These are phyloP conservation scores for Fusarium albosuccineum DNA, from an alignment of 2,329 filamentous ascomycete genomes.

Conservation along the genomic window DNA sequence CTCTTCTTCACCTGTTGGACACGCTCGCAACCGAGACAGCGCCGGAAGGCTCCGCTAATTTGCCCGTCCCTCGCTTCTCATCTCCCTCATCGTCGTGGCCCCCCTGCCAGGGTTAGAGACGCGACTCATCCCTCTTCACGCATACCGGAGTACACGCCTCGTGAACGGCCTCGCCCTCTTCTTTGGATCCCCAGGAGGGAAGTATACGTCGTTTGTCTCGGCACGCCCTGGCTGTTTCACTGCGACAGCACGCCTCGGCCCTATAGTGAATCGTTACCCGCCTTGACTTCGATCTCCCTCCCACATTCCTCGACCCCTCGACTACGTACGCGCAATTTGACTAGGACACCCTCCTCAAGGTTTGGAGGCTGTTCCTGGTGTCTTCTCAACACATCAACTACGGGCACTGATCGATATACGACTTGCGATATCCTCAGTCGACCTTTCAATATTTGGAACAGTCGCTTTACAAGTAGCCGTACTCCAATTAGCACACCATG, in stretches of 20 bases:
- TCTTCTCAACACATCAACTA: not conserved
- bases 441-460: conserved; percentile 17
- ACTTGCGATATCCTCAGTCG: not conserved
- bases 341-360: conserved; percentile 22
- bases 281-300: conserved; percentile 20
- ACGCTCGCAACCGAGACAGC: conserved; percentile 6
- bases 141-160: conserved; percentile 19
- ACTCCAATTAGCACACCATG: conserved; percentile 39
- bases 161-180: conserved; percentile 6
- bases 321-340: conserved; percentile 19
- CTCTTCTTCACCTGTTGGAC: conserved; percentile 10
- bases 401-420: conserved; percentile 1
- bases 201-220: conserved; percentile 18
- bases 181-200: not conserved
- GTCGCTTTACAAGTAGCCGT: conserved; percentile 6
- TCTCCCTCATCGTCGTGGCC: conserved; percentile 20
- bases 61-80: conserved; percentile 31
- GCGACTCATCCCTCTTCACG: conserved; percentile 29
- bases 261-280: conserved; percentile 9
- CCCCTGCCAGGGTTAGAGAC: conserved; percentile 35
- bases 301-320: conserved; percentile 32
- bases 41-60: conserved; percentile 29
- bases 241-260: conserved; percentile 1
- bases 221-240: conserved; percentile 19
- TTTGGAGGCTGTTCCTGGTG: not conserved